phyloP scores from a whole-genome alignment of 768 basidiomycete species.

The Pulveroboletus sp. region DNA sequence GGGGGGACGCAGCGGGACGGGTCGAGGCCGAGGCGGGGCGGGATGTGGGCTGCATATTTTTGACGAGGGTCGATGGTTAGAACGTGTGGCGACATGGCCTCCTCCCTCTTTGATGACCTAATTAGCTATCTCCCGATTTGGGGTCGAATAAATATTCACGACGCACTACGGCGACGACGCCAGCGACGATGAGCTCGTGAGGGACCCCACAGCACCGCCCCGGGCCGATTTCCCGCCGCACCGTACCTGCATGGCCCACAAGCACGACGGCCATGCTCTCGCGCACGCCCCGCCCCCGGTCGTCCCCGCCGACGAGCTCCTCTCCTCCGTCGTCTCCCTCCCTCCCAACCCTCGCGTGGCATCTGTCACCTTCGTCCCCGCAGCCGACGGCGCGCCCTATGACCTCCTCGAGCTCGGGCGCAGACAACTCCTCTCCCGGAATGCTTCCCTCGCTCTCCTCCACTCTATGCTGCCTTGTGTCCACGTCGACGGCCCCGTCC shows the following conservation, averaged over 20 bases:
- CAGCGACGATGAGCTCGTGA: constrained; percentile 27
- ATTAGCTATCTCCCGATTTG: constrained; percentile 20
- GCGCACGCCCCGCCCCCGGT: constrained; percentile 15
- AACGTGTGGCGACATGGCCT: constrained; percentile 9
- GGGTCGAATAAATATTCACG: constrained; percentile 12
- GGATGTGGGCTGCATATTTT: constrained; percentile 51
- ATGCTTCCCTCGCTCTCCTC: constrained; percentile 37
- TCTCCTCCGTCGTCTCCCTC: constrained; percentile 46
- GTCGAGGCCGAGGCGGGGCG: constrained; percentile 60
- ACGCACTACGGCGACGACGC: constrained; percentile 13
- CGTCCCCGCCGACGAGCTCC: constrained; percentile 37
- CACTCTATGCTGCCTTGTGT: constrained; percentile 52
- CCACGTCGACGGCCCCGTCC: constrained; percentile 40
- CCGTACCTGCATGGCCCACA: neutral
- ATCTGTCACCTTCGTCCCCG: constrained; percentile 43
- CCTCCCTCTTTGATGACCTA: constrained; percentile 12
- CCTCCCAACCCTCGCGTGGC: constrained; percentile 41
- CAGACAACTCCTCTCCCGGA: constrained; percentile 41
- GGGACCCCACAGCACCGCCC: constrained; percentile 5
- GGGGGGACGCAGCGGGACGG: constrained; percentile 54
- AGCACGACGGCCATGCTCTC: constrained; percentile 3
- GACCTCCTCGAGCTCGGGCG: constrained; percentile 56
- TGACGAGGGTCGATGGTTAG: constrained; percentile 8
- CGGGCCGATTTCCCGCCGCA: neutral
- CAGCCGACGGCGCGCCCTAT: constrained; percentile 23